Percentiles rank a stretch among this genome's conserved stretches.
Evolutionary conservation across 371 early-diverging fungal genomes (phyloP).

Genomic region (Mucor velutinosus): DNA sequence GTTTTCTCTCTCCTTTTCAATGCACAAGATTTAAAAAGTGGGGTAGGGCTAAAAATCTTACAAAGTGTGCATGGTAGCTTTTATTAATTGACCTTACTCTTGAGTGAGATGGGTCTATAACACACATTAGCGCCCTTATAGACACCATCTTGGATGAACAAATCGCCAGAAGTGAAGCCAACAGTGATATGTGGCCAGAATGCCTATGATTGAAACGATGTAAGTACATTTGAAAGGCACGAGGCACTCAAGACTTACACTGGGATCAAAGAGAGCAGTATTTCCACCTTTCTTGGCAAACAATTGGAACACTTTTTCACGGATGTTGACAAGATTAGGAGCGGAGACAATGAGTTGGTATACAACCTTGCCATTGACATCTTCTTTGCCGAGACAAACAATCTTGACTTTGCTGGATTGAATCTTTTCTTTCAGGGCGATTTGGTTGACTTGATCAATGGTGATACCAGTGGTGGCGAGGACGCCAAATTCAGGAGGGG

Average conservation of each 20-base stretch:
- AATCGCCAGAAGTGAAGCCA: slow-evolving; percentile 66
- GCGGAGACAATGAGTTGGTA: slow-evolving; percentile 48
- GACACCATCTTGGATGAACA: slow-evolving; percentile 71
- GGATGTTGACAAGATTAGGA: slow-evolving; percentile 44
- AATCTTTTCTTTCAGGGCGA: slow-evolving; percentile 58
- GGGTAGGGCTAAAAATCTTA: too few species aligned
- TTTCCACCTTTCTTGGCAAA: slow-evolving; percentile 61
- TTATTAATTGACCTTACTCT: not conserved
- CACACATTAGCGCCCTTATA: slow-evolving; percentile 78
- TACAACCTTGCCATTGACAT: slow-evolving; percentile 34
- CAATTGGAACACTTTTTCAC: slow-evolving; percentile 53
- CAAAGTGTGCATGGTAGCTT: too few species aligned
- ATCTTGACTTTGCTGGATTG: slow-evolving; percentile 58
- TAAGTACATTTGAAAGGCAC: not conserved
- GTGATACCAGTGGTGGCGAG: slow-evolving; percentile 65
- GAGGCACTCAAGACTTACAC: slow-evolving; percentile 22
- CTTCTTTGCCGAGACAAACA: slow-evolving; percentile 70
- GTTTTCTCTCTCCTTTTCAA: not conserved
- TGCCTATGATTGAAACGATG: slow-evolving; percentile 28
- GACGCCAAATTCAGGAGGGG: slow-evolving; percentile 73
- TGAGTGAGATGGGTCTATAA: slow-evolving; percentile 34
- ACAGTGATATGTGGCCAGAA: slow-evolving; percentile 79
- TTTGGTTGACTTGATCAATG: slow-evolving; percentile 69
- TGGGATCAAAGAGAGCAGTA: slow-evolving; percentile 58
- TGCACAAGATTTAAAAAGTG: not conserved